phyloP scores from a whole-genome alignment of 192 early-diverging fungal species.

The Umbelopsis vinacea region DNA sequence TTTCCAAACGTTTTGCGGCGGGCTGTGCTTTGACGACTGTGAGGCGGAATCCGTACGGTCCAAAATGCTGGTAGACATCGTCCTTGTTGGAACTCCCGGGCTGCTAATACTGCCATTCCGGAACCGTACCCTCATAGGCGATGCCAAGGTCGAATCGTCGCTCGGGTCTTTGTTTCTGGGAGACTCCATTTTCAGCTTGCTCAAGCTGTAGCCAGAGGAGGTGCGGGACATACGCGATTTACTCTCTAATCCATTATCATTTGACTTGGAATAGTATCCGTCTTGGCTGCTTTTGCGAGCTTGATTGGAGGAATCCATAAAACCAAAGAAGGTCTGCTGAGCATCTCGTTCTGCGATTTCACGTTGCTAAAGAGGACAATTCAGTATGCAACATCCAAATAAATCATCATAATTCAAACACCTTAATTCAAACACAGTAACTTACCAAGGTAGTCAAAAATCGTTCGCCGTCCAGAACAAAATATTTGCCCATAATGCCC shows the following conservation, averaged over 20 bases:
- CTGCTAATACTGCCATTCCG: neutral
- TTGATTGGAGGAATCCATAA: constrained; percentile 24
- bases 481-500: constrained; percentile 32
- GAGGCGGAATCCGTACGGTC: neutral
- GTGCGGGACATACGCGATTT: constrained; percentile 5
- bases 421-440: neutral
- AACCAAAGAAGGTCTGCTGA: constrained; percentile 48
- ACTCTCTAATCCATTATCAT: neutral
- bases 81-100: neutral
- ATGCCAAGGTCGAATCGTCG: neutral
- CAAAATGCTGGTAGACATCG: constrained; percentile 13
- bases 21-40: neutral
- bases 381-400: neutral
- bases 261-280: neutral
- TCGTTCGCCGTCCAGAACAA: constrained; percentile 31
- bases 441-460: constrained; percentile 39
- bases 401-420: neutral
- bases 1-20: neutral
- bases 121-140: neutral
- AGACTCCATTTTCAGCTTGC: neutral
- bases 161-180: neutral
- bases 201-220: neutral
- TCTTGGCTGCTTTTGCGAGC: constrained; percentile 1
- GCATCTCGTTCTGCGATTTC: constrained; percentile 44
- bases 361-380: constrained; percentile 14